These are phyloP conservation scores for Wolfiporia cocos DNA, from an alignment of 1,284 basidiomycete genomes.

Conservation along the genomic window DNA sequence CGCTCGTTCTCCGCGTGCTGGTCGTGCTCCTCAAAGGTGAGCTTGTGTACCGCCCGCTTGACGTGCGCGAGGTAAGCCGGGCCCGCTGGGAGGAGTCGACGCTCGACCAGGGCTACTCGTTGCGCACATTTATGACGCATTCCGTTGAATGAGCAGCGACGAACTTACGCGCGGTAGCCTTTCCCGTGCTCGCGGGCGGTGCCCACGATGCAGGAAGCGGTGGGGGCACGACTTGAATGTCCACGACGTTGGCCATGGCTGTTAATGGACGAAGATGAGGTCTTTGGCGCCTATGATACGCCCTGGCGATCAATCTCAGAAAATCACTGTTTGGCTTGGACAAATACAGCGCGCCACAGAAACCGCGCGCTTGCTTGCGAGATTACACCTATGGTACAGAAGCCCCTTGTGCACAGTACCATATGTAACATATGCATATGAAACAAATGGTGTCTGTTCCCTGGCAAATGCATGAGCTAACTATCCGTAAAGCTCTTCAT, in stretches of 20 bases:
- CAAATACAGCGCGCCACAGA: neutral
- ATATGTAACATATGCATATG: too few relatives aligned
- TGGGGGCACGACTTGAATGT: constrained; percentile 27
- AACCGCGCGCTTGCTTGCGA: too few relatives aligned
- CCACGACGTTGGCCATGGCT: constrained; percentile 26
- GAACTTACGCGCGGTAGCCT: constrained; percentile 28
- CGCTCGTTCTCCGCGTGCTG: constrained; percentile 50
- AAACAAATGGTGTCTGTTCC: too few relatives aligned
- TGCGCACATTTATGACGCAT: neutral
- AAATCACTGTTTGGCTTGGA: neutral
- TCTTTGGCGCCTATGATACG: neutral
- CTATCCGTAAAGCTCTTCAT: too few relatives aligned
- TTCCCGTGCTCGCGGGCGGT: constrained; percentile 20
- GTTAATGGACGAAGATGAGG: neutral
- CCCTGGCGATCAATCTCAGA: neutral
- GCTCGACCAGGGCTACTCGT: constrained; percentile 28
- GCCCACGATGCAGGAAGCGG: constrained; percentile 26
- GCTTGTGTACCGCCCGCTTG: constrained; percentile 65
- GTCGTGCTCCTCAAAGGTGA: constrained; percentile 82
- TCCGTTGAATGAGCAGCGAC: constrained; percentile 1
- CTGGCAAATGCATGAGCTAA: too few relatives aligned
- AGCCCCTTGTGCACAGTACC: too few relatives aligned
- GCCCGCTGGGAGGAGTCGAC: constrained; percentile 73
- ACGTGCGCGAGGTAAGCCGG: constrained; percentile 81
- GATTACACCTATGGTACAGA: too few relatives aligned